Evolutionary conservation across 345 rosid species (phyloP).

Genomic region (Nephelium lappaceum): DNA sequence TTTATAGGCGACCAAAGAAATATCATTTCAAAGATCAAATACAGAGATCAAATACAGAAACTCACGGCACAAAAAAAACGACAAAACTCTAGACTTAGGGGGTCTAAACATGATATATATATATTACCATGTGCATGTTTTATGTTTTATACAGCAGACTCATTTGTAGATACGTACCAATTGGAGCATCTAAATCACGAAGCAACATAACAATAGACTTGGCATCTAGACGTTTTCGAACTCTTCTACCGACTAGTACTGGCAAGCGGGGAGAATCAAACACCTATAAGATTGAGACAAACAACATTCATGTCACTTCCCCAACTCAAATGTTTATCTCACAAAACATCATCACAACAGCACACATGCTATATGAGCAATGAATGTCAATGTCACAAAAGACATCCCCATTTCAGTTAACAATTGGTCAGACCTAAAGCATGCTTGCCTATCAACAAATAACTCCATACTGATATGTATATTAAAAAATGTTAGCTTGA

Average conservation of each 20-base stretch:
- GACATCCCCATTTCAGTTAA: neutral
- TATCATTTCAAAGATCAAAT: no score
- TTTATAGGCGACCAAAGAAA: neutral
- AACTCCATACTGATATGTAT: neutral
- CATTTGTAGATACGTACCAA: constrained; percentile 46
- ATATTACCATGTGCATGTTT: no score
- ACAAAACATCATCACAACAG: neutral
- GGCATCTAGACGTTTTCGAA: constrained; percentile 79
- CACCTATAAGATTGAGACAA: constrained; percentile 46
- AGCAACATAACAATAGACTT: constrained; percentile 75
- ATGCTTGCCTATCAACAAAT: neutral
- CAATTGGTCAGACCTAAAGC: neutral
- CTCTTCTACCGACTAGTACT: constrained; percentile 64
- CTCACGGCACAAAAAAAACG: no score
- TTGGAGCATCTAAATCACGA: constrained; percentile 64
- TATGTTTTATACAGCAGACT: neutral
- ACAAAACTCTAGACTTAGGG: no score
- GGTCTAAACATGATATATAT: no score
- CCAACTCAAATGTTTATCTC: neutral
- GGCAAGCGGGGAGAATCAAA: constrained; percentile 80
- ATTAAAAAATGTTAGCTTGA: neutral
- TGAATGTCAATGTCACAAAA: neutral
- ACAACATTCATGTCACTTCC: neutral
- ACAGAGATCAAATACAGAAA: no score
- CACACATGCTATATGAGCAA: neutral